phyloP scores from a whole-genome alignment of 768 basidiomycete species.

The Gloeopeniophorella convolvens region DNA sequence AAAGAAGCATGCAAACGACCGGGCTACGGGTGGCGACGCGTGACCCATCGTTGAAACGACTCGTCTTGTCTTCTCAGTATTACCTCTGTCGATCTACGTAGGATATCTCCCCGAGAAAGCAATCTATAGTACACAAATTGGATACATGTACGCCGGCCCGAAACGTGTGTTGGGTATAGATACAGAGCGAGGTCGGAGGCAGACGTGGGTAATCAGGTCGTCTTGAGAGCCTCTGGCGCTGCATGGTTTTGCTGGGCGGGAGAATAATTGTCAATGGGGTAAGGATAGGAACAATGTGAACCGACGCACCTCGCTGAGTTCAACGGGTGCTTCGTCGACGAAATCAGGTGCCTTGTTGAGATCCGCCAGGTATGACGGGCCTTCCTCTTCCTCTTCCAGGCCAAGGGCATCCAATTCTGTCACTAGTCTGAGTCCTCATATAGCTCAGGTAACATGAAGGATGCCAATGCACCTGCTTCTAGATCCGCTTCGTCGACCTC shows the following conservation, averaged over 20 bases:
- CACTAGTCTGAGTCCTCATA: neutral
- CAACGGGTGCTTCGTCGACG: slow-evolving; percentile 80
- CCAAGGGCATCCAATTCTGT: slow-evolving; percentile 90
- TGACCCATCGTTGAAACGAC: neutral
- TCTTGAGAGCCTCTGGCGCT: slow-evolving; percentile 26
- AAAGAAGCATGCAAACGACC: slow-evolving; percentile 1
- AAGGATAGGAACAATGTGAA: neutral
- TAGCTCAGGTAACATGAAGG: neutral
- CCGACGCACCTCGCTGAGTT: slow-evolving; percentile 49
- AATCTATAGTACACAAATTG: slow-evolving; percentile 11
- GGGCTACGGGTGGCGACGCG: neutral
- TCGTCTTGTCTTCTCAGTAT: neutral
- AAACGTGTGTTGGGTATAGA: neutral
- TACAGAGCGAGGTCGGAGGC: neutral
- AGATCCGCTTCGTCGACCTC: slow-evolving; percentile 97
- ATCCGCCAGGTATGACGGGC: slow-evolving; percentile 80
- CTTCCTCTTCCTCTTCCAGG: slow-evolving; percentile 90
- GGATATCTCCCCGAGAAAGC: neutral
- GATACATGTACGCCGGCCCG: neutral
- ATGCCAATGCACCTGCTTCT: slow-evolving; percentile 66
- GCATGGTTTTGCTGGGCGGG: slow-evolving; percentile 5
- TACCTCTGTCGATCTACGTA: neutral
- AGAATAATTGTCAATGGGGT: neutral
- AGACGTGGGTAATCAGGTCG: slow-evolving; percentile 21
- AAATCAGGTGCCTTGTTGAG: slow-evolving; percentile 89